phyloP scores from a whole-genome alignment of 2,329 filamentous ascomycete species.

The Aspergillus melleus region DNA sequence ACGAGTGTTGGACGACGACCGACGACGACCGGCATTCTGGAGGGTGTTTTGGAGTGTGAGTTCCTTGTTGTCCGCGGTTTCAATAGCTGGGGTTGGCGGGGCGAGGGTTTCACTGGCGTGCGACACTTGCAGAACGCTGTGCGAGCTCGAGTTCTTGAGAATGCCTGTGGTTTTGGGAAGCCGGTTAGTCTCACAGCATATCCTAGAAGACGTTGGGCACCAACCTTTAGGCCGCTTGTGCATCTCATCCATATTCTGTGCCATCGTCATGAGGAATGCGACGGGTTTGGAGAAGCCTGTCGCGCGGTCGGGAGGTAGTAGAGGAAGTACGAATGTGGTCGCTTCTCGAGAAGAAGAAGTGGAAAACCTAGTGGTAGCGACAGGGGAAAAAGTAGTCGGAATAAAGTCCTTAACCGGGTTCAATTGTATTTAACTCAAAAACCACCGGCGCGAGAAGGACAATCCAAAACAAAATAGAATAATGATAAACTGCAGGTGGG shows the following conservation, averaged over 20 bases:
- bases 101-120: slow-evolving; percentile 43
- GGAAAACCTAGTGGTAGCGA: no score
- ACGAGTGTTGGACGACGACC: slow-evolving; percentile 73
- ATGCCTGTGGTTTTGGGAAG: slow-evolving; percentile 63
- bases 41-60: slow-evolving; percentile 92
- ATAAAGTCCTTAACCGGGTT: neutral
- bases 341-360: neutral
- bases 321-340: neutral
- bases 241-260: slow-evolving; percentile 33
- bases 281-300: neutral
- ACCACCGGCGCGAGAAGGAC: no score
- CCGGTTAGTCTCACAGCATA: neutral
- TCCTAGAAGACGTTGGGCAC: slow-evolving; percentile 9
- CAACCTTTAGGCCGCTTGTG: slow-evolving; percentile 45
- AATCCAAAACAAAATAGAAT: neutral
- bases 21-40: slow-evolving; percentile 85
- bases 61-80: slow-evolving; percentile 70
- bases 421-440: neutral
- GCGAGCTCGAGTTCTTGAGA: slow-evolving; percentile 72
- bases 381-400: neutral
- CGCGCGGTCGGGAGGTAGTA: neutral
- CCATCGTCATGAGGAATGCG: slow-evolving; percentile 20
- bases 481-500: neutral
- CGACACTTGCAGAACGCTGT: slow-evolving; percentile 59
- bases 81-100: slow-evolving; percentile 40